A percentile compares a stretch with the other conserved stretches of the same genome.
Evolutionary conservation across 2,329 filamentous ascomycete genomes (phyloP).

Genomic region (Fusarium pseudonygamai): DNA sequence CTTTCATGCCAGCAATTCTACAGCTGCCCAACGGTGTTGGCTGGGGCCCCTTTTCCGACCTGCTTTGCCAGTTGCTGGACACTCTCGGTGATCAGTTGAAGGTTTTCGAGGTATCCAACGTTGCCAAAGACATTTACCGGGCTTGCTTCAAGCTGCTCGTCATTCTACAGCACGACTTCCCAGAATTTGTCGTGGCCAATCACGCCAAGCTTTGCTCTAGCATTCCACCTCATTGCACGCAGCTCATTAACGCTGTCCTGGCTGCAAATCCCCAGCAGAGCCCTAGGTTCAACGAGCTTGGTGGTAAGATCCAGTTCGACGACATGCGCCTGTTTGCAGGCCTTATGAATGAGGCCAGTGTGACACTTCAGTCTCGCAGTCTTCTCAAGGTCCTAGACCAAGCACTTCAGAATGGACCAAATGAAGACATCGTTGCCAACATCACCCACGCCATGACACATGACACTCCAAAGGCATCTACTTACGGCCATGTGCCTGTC

Average conservation of each 20-base stretch:
- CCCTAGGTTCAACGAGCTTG: conserved; percentile 75
- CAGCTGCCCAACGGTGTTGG: conserved; percentile 72
- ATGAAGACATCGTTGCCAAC: conserved; percentile 78
- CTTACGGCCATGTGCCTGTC: conserved; percentile 73
- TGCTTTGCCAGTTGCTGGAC: conserved; percentile 76
- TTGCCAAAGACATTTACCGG: conserved; percentile 85
- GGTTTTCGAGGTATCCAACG: conserved; percentile 71
- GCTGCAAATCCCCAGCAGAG: conserved; percentile 78
- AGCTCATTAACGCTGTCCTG: conserved; percentile 88
- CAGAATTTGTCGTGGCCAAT: conserved; percentile 90
- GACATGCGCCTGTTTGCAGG: conserved; percentile 75
- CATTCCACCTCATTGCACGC: conserved; percentile 84
- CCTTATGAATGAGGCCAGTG: conserved; percentile 69
- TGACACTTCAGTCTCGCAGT: conserved; percentile 63
- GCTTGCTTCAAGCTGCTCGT: conserved; percentile 84
- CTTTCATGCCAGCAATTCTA: conserved; percentile 83
- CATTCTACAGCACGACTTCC: conserved; percentile 91
- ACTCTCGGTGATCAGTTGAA: conserved; percentile 86
- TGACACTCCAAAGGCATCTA: conserved; percentile 65
- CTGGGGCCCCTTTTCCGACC: conserved; percentile 79
- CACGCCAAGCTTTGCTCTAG: conserved; percentile 83
- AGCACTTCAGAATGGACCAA: conserved; percentile 68
- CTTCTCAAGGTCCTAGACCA: conserved; percentile 69
- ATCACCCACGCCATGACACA: conserved; percentile 78
- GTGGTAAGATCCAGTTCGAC: conserved; percentile 78